Base-by-base conservation (phyloP, 2,329 filamentous ascomycete genomes). In the Fusarium agapanthi region DNA sequence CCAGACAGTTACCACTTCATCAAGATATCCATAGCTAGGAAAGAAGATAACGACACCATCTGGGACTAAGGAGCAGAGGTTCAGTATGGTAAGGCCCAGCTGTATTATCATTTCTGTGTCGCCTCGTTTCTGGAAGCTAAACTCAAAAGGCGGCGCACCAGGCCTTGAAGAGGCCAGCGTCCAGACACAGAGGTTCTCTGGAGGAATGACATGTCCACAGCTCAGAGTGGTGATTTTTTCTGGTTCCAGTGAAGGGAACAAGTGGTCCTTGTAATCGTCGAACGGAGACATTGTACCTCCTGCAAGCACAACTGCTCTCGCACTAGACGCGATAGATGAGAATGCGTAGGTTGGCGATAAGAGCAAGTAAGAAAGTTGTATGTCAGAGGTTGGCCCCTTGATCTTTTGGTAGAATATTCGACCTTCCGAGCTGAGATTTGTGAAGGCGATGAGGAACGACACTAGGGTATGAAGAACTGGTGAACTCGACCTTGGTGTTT, bases 211-310 rank as follows among this genome's bases (percentile, higher is more conserved):
- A 81, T 99, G 96, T 0, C 94, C 95, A 79, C 95, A 99, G 74
- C 95, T 98, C 35, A 98, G 88, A 0, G 93, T 97, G 15, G 88
- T 91, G 48, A 98, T 88, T 63, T 89, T 89, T 0, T 84, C 81
- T 2, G 86, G 75, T 0, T 88, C 79, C 0, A 97, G 81, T 54
- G 93, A 92, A 0, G 95, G 93, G 70, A 99, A 96, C 1, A 99
- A 86, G 76, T 98, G 93, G 8, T 92, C 88, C 40, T 88, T 91
- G 81, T 97, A 99, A 82, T 98, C 96, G 30, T 92, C 89, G 85
- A 98, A 97, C 0, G 96, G 96, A 6, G 96, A 97, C 96, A 99
- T 98, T 32, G 96, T 99, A 28, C 96, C 96, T 65, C 96, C 96
- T 1, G 95, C 96, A 7, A 99, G 85, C 45, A 99, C 92, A 7